Base-by-base conservation (phyloP, 768 basidiomycete genomes). In the Leucosporidium creatinivorum region DNA sequence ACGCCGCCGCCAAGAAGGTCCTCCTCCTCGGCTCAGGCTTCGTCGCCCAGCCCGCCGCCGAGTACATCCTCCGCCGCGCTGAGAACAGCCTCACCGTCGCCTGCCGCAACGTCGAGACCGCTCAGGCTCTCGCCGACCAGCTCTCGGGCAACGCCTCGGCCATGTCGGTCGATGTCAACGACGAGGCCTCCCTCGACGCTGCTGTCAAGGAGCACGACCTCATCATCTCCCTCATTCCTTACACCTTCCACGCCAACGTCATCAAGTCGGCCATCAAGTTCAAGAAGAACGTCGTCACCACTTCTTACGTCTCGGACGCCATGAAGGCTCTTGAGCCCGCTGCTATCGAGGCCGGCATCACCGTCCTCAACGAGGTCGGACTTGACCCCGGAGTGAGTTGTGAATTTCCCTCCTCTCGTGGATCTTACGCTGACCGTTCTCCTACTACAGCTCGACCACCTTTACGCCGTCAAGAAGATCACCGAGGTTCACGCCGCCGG, bases 351-450 rank as follows among this genome's bases (percentile, higher is more conserved):
- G 93, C 93, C 2, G 93, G 93, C 8, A 91, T 98, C 75, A 82
- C 92, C 61, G 89, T 97, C 71, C 83, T 98, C 84, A 99, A 99
- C 80, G 96, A 99, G 81, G 90, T 99, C 75, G 96, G 96, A 60
- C 84, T 99, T 52, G 94, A 97, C 79, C 93, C 93, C 58, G 93
- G 93, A 76, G 89, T 94, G 23, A 58, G 33, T 31, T 56, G 15
- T 33, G 13, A 19, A 12, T 7, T 17, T 51, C 7, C 33, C 30
- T n/a, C 5, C 19, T 13, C 26, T 44, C 21, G 44, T 30, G 10
- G n/a, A 26, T 17, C 39, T 62, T 62, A 18, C 18, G 4, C 30
- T 8, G 21, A 19, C 21, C 19, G 18, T 10, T 48, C 28, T 7
- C 52, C 21, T 8, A 6, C 39, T 15, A n/a, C 63, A 58, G 57